Evolutionary conservation across 495 filamentous ascomycete genomes (phyloP).

Genomic region (Podospora pseudopauciseta): DNA sequence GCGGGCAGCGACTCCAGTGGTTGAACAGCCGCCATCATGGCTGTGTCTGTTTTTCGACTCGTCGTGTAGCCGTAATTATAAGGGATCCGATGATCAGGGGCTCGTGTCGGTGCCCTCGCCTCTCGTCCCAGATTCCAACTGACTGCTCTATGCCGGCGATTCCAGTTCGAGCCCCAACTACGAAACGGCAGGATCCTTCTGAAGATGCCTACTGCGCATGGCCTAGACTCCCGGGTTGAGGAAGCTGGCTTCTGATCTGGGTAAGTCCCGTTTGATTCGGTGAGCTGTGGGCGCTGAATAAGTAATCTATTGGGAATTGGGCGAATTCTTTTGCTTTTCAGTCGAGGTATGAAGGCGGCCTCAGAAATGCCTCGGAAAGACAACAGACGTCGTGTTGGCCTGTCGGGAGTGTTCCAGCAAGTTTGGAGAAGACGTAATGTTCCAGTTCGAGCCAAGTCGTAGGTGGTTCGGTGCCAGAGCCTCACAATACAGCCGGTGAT

Average conservation of each 20-base stretch:
- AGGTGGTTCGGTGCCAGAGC: constrained; percentile 20
- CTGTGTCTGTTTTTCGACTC: background rate
- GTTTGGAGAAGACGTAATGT: constrained; percentile 2
- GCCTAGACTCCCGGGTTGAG: constrained; percentile 13
- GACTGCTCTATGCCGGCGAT: background rate
- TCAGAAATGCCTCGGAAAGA: background rate
- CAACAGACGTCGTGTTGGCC: background rate
- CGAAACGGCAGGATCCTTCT: constrained; percentile 7
- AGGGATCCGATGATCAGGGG: background rate
- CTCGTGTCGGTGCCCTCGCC: background rate
- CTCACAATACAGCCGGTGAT: constrained; percentile 24
- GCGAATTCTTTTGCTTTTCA: background rate
- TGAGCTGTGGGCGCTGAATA: background rate
- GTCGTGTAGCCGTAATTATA: background rate
- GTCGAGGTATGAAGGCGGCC: background rate
- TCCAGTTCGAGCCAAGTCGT: constrained; percentile 11
- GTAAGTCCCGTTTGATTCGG: background rate
- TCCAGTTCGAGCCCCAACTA: constrained; percentile 15
- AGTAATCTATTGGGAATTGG: background rate
- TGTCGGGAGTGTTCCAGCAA: background rate
- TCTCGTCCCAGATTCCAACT: background rate
- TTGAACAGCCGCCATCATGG: constrained; percentile 28
- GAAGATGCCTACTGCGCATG: constrained; percentile 23
- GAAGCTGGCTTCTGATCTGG: constrained; percentile 6
- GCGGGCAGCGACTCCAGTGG: constrained; percentile 38